Evolutionary conservation across 805 yeast genomes (phyloP).

Genomic region (Starmerella etchellsii): DNA sequence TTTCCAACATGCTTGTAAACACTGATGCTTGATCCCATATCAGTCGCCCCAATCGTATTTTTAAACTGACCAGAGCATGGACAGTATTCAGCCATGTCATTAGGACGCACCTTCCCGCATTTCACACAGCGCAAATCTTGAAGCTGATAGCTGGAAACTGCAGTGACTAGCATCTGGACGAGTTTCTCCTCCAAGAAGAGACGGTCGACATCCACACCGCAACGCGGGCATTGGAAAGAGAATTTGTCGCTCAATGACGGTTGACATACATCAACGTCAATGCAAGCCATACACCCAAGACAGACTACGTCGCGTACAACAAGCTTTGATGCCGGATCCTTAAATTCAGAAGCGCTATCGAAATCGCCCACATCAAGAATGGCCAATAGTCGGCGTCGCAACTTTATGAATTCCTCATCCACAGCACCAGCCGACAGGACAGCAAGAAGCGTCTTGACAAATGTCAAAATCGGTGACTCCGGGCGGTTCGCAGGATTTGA

Average conservation of each 20-base stretch:
- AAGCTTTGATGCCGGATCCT: slow-evolving; percentile 62
- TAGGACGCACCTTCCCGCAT: slow-evolving; percentile 55
- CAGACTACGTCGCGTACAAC: slow-evolving; percentile 59
- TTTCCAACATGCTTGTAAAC: slow-evolving; percentile 48
- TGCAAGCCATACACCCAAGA: slow-evolving; percentile 58
- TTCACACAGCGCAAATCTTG: slow-evolving; percentile 77
- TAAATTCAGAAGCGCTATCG: slow-evolving; percentile 57
- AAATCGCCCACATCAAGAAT: slow-evolving; percentile 77
- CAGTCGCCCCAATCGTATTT: slow-evolving; percentile 2
- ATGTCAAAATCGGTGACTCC: slow-evolving; percentile 65
- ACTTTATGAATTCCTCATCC: slow-evolving; percentile 55
- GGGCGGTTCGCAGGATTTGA: slow-evolving; percentile 34
- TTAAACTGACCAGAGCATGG: slow-evolving; percentile 59
- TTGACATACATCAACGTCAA: slow-evolving; percentile 73
- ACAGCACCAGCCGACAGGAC: slow-evolving; percentile 57
- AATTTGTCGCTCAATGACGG: slow-evolving; percentile 30
- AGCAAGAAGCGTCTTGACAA: slow-evolving; percentile 64
- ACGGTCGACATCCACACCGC: slow-evolving; percentile 51
- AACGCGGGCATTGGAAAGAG: slow-evolving; percentile 40
- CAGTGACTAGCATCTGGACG: slow-evolving; percentile 47
- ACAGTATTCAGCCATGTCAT: slow-evolving; percentile 62
- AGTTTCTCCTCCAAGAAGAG: slow-evolving; percentile 68
- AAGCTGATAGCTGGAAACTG: slow-evolving; percentile 46
- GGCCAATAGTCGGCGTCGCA: slow-evolving; percentile 61
- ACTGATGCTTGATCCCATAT: slow-evolving; percentile 33